Base-by-base conservation (phyloP, 2,329 filamentous ascomycete genomes). In the Dactylellina drechsleri region DNA sequence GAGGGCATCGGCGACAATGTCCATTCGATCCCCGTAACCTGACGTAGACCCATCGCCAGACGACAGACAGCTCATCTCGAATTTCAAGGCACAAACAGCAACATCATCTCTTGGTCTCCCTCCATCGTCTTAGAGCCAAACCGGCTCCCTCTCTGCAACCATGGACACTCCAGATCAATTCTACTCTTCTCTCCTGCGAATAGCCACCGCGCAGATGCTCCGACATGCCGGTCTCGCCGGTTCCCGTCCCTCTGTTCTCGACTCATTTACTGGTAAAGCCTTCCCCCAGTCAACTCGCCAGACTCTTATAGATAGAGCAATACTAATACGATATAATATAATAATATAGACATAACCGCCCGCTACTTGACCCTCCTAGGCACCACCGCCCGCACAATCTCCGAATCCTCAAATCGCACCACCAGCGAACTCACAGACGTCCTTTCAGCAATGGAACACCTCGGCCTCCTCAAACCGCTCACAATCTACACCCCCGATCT, bases 341-440 rank as follows among this genome's bases (percentile, higher is more conserved):
- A 12, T 16, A 20, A 18, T 28, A 36, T 49, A 79, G 79, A 79
- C 52, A 78, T 79, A 60, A 72, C 78, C 31, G 73, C 65, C n/a
- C 79, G 79, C 18, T 79, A 80, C 53, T 74, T 80, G 28, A 67
- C 65, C 31, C 79, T 80, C 70, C 77, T 80, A 16, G 78, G 77
- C 23, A 62, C 56, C 15, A 79, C 78, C 20, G 78, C 78, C 41
- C 64, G 72, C 40, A 54, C 78, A 41, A 76, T 79, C 13, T 77
- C 78, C 50, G 78, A 80, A 66, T 73, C 62, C 16, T 72, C 78
- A 10, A 77, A 77, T 7, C 76, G 78, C 13, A 61, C 76, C 13
- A 73, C 77, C 10, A 58, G 75, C 13, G 79, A 80, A 20, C 57
- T 80, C 23, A 57, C 71, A 13, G 79, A 80, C 26, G 72, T 77